Conservation (phyloP, 768 basidiomycete species). For the Mycena metata region DNA sequence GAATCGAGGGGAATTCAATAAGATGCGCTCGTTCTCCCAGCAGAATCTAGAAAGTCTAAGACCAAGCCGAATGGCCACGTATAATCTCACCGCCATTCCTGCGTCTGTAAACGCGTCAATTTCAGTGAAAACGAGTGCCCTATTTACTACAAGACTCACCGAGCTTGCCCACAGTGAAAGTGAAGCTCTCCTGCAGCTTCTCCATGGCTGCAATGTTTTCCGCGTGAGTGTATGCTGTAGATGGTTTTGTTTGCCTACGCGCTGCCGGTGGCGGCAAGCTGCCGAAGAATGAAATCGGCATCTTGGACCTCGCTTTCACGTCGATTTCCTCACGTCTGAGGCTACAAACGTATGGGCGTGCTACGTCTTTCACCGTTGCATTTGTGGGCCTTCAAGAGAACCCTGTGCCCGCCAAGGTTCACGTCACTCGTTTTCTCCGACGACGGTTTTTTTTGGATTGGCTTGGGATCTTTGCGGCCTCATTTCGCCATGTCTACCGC, state of each 20-base stretch:
- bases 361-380: too few relatives aligned
- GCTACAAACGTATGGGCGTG: too few relatives aligned
- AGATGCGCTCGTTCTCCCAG: conserved; percentile 95
- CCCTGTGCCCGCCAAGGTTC: too few relatives aligned
- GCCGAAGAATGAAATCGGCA: too few relatives aligned
- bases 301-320: too few relatives aligned
- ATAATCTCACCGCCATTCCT: conserved; percentile 85
- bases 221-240: not conserved
- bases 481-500: not conserved
- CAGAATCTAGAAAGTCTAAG: conserved; percentile 71
- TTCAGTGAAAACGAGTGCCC: conserved; percentile 21
- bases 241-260: not conserved
- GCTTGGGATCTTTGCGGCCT: not conserved
- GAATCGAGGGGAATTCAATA: conserved; percentile 97
- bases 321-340: too few relatives aligned
- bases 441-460: too few relatives aligned
- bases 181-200: conserved; percentile 73
- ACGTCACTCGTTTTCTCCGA: too few relatives aligned
- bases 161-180: conserved; percentile 95
- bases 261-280: too few relatives aligned
- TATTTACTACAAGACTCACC: conserved; percentile 63
- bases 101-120: conserved; percentile 69
- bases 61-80: conserved; percentile 10
- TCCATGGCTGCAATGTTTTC: conserved; percentile 14
- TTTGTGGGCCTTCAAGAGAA: too few relatives aligned